Conservation (phyloP, 176 grass and related monocot species). For the Ampelocalamus luodianensis region DNA sequence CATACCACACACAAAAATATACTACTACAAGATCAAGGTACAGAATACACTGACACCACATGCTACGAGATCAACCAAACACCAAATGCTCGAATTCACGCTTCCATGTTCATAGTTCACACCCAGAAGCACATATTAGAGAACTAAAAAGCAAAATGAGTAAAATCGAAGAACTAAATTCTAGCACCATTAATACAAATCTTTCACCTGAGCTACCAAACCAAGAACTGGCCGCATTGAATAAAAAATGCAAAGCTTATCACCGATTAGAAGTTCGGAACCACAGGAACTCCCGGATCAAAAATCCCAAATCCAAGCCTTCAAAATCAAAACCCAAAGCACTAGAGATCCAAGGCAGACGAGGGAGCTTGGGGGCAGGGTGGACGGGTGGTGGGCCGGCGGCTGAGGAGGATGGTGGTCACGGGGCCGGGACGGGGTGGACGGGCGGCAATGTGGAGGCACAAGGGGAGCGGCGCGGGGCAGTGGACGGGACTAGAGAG, state of each 20-base stretch:
- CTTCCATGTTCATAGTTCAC: neutral
- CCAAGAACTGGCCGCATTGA: slow-evolving; percentile 19
- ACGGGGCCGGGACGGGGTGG: no score
- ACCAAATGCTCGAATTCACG: slow-evolving; percentile 3
- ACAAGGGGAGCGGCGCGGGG: no score
- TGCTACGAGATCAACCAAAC: neutral
- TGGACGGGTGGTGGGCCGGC: no score
- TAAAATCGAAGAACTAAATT: neutral
- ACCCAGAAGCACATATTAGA: slow-evolving; percentile 6
- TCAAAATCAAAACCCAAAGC: slow-evolving; percentile 38
- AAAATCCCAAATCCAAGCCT: slow-evolving; percentile 42
- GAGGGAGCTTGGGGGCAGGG: no score
- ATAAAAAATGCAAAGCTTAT: no score
- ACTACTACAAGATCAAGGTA: neutral
- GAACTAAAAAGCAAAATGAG: neutral
- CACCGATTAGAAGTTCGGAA: slow-evolving; percentile 17
- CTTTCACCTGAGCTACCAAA: slow-evolving; percentile 36
- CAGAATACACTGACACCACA: neutral
- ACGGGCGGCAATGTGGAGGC: no score
- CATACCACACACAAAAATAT: neutral
- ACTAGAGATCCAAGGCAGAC: slow-evolving; percentile 78
- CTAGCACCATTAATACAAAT: slow-evolving; percentile 37
- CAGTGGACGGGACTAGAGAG: no score
- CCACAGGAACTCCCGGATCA: slow-evolving; percentile 40
- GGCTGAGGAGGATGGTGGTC: no score